A percentile compares a stretch with the other conserved stretches of the same genome.
Evolutionary conservation across 352 stramenopile species (phyloP).

Genomic region (Hyaloperonospora brassicae): DNA sequence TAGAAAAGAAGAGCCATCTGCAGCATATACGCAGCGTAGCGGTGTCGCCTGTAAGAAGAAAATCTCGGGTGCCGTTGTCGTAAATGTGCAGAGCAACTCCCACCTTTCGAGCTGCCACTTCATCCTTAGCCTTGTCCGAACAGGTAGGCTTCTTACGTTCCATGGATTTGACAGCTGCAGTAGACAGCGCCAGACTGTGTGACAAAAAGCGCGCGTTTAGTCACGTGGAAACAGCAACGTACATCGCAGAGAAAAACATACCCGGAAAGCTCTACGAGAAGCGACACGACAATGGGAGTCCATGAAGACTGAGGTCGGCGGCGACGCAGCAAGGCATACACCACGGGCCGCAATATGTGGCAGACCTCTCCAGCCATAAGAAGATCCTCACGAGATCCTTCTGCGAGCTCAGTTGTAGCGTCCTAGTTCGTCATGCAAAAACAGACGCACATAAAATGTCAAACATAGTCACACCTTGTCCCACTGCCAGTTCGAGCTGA

Average conservation of each 20-base stretch:
- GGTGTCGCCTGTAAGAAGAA: slow-evolving; percentile 1
- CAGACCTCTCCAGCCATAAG: slow-evolving; percentile 63
- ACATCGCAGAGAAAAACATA: slow-evolving; percentile 18
- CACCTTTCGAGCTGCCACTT: slow-evolving; percentile 61
- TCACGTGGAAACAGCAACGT: neutral
- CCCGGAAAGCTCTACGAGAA: slow-evolving; percentile 56
- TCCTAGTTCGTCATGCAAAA: slow-evolving; percentile 27
- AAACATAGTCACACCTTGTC: neutral
- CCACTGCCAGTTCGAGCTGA: neutral
- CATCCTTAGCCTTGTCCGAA: slow-evolving; percentile 42
- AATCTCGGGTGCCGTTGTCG: neutral
- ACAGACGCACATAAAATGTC: neutral
- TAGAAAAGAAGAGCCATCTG: slow-evolving; percentile 82
- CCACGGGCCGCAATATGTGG: slow-evolving; percentile 64
- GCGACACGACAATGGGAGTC: slow-evolving; percentile 45
- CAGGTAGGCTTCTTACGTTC: slow-evolving; percentile 17
- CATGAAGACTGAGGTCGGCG: slow-evolving; percentile 49
- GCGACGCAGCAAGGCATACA: slow-evolving; percentile 64
- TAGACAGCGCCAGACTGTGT: slow-evolving; percentile 44
- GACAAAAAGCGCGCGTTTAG: slow-evolving; percentile 7
- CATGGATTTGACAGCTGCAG: slow-evolving; percentile 42
- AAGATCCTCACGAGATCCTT: slow-evolving; percentile 33
- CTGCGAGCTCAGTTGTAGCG: slow-evolving; percentile 32
- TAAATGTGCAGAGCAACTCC: neutral
- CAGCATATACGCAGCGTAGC: slow-evolving; percentile 3